Base-by-base conservation (phyloP, 2,329 filamentous ascomycete species). In the Fusarium nelsonii region DNA sequence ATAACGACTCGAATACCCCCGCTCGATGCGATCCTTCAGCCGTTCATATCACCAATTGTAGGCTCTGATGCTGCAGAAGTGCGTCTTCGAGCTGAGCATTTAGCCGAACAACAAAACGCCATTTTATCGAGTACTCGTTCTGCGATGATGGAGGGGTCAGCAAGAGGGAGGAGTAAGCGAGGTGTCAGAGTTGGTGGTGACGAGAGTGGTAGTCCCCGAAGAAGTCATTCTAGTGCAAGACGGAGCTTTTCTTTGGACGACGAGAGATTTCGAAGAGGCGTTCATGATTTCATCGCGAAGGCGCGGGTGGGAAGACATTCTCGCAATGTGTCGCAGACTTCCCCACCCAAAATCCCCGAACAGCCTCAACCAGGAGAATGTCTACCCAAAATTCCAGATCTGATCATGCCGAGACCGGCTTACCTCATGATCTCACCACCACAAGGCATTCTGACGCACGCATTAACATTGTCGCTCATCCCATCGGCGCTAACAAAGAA, bases 1-100 rank as follows among this genome's bases (percentile, higher is more conserved):
- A 87, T 98, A 39, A 89, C 93, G 3, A 89, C 87, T 1, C 88
- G 91, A 59, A 84, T 97, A 0, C 92, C 93, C 0, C 83, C 88
- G 0, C 79, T 90, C 36, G 77, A 82, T 12, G 78, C 83, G 0
- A 87, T 97, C 30, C 79, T 93, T 26, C 77, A 83, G 2, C 79
- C 85, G 1, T 93, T 96, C 70, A 75, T 80, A 9, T 77, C 80
- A 0, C 85, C 88, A 0, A 69, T 79, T 4, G 73, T 77, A n/a
- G 88, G 84, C 39, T 89, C 89, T 1, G 79, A 88, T 6, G 85
- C 89, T 0, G 85, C 89, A 15, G 91, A 93, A 72, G 92, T 97
- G 48, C 83, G 91, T 4, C 81, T 90, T 0, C 88, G 90, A 45
- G 93, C 94, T 0, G 83, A 87, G 44, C 87, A 89, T 61, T 82